Conservation (phyloP, 2,329 filamentous ascomycete genomes). For the Rhexocercosporidium sp. region DNA sequence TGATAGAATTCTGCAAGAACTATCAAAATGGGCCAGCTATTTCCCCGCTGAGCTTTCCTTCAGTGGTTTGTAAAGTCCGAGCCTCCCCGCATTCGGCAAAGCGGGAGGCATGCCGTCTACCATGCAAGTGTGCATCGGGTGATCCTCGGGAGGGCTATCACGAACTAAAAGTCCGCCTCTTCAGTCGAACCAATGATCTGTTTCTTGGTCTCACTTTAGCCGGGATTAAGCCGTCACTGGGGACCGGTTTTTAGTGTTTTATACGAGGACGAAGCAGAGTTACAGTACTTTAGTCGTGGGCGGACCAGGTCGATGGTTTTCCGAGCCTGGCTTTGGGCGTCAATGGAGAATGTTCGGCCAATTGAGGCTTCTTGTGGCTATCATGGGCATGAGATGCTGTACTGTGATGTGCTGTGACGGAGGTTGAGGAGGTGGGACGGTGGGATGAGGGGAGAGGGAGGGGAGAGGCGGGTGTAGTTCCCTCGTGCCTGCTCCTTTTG, state of each 20-base stretch:
- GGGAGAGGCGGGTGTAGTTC: background rate
- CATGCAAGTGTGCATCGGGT: constrained; percentile 42
- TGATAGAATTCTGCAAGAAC: no score
- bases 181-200: constrained; percentile 13
- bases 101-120: constrained; percentile 1
- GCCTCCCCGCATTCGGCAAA: constrained; percentile 4
- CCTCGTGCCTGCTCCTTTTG: background rate
- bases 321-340: background rate
- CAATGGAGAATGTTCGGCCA: constrained; percentile 14
- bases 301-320: background rate
- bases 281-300: no score
- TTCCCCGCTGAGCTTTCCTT: background rate
- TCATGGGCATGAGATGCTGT: background rate
- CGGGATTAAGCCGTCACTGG: background rate
- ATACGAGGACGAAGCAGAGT: no score
- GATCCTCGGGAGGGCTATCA: constrained; percentile 24
- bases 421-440: background rate
- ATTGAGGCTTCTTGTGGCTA: constrained; percentile 12
- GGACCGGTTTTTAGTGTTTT: background rate
- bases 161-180: background rate
- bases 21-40: background rate
- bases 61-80: background rate
- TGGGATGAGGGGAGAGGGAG: background rate
- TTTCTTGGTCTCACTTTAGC: constrained; percentile 10
- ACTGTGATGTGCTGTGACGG: background rate